Conservation (phyloP, 257 asterid species). For the Hygrophila difformis region DNA sequence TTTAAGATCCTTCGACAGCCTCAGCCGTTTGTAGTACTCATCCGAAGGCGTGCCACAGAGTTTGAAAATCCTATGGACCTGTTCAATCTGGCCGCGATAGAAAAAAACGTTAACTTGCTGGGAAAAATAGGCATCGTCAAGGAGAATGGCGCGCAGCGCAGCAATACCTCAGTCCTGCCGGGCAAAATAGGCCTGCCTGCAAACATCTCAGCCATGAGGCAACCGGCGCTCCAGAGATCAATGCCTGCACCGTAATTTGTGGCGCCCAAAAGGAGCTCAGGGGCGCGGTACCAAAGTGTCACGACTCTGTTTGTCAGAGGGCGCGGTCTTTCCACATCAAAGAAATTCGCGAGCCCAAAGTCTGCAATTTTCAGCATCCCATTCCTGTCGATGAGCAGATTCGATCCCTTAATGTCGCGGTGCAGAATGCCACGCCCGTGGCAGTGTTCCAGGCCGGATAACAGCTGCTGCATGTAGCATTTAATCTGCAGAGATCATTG, state of each 20-base stretch:
- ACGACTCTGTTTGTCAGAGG: constrained; percentile 75
- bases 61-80: constrained; percentile 65
- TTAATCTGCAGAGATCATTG: constrained; percentile 38
- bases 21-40: constrained; percentile 43
- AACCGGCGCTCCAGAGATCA: constrained; percentile 89
- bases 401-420: constrained; percentile 79
- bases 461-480: constrained; percentile 66
- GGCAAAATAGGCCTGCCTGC: constrained; percentile 72
- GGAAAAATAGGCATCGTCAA: too few relatives aligned
- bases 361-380: constrained; percentile 78
- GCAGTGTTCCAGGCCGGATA: constrained; percentile 72
- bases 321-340: constrained; percentile 32
- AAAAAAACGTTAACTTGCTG: too few relatives aligned
- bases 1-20: constrained; percentile 48
- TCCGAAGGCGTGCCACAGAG: constrained; percentile 81
- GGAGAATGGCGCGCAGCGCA: too few relatives aligned
- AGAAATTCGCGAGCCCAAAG: constrained; percentile 66
- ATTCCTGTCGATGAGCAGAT: constrained; percentile 52
- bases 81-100: constrained; percentile 62
- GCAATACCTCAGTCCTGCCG: constrained; percentile 72
- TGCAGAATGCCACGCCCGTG: constrained; percentile 74
- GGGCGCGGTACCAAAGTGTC: constrained; percentile 87
- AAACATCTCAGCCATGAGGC: constrained; percentile 88
- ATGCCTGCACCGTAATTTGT: constrained; percentile 69
- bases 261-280: constrained; percentile 70